A percentile compares a stretch with the other conserved stretches of the same genome.
Evolutionary conservation across 2,329 filamentous ascomycete genomes (phyloP).

Genomic region (Fusarium clavum): DNA sequence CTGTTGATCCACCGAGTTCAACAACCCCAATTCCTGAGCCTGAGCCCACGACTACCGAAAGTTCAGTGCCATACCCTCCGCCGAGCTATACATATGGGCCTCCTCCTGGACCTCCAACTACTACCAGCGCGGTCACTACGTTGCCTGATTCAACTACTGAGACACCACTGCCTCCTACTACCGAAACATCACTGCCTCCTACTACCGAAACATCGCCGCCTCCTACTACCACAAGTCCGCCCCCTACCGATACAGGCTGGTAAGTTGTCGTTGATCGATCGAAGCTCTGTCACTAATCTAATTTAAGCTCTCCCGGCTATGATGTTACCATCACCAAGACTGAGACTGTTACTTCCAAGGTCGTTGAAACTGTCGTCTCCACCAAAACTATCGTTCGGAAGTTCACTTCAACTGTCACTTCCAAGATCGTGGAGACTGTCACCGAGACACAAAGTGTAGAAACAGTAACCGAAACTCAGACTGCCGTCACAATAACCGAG

Average conservation of each 20-base stretch:
- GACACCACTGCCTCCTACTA: not conserved
- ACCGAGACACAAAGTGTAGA: not conserved
- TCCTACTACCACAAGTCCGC: constrained; percentile 3
- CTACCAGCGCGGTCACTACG: not conserved
- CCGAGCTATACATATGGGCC: constrained; percentile 2
- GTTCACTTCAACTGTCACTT: not conserved
- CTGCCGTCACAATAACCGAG: not conserved
- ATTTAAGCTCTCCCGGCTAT: constrained; percentile 9
- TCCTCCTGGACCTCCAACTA: not conserved
- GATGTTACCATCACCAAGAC: constrained; percentile 5
- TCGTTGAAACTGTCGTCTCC: constrained; percentile 7
- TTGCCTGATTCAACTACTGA: constrained; percentile 12
- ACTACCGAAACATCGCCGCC: not conserved
- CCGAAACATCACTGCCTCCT: not conserved
- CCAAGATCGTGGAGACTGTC: not conserved
- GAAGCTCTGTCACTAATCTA: not conserved
- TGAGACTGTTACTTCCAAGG: not conserved
- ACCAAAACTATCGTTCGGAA: not conserved
- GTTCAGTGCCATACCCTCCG: not conserved
- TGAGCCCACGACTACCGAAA: not conserved
- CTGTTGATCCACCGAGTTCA: not conserved
- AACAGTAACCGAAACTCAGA: constrained; percentile 2
- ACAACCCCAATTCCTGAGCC: not conserved
- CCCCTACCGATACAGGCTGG: constrained; percentile 19
- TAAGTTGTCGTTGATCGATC: not conserved